Percentiles rank a stretch among this genome's conserved stretches.
phyloP scores from a whole-genome alignment of 78 protist species.

The Monosiga brevicollis region DNA sequence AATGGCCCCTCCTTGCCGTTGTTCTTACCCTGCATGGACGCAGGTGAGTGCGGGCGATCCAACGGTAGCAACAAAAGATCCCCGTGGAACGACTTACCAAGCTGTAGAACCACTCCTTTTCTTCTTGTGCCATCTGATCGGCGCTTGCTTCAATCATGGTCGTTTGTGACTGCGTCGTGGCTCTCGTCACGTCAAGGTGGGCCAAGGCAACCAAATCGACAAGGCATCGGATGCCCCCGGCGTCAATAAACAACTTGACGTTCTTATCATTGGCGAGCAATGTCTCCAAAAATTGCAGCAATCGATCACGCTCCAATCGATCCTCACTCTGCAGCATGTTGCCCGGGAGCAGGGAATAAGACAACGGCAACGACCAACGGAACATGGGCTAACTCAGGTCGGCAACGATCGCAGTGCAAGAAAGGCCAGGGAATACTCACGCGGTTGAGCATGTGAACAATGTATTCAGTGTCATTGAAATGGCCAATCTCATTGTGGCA shows the following conservation, averaged over 20 bases:
- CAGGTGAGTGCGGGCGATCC: too few relatives aligned
- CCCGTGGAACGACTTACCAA: too few relatives aligned
- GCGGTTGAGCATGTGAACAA: conserved; percentile 17
- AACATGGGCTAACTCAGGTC: too few relatives aligned
- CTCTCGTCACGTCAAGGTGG: conserved; percentile 33
- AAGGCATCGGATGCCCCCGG: conserved; percentile 38
- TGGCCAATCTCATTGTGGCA: conserved; percentile 20
- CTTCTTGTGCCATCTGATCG: neutral
- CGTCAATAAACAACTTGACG: conserved; percentile 57
- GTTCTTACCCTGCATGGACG: neutral
- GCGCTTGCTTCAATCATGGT: conserved; percentile 44
- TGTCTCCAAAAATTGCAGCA: conserved; percentile 40
- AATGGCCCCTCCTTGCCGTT: too few relatives aligned
- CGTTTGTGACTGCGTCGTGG: neutral
- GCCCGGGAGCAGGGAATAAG: too few relatives aligned
- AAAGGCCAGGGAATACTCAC: too few relatives aligned
- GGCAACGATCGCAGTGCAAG: too few relatives aligned
- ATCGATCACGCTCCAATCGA: conserved; percentile 53
- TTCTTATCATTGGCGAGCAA: conserved; percentile 35
- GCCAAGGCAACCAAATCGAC: conserved; percentile 50
- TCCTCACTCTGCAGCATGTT: conserved; percentile 17
- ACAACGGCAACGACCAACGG: too few relatives aligned
- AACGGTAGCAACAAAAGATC: too few relatives aligned
- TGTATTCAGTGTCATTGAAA: neutral
- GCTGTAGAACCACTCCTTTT: conserved; percentile 52